Percentiles rank a stretch among this genome's conserved stretches.
These are phyloP conservation scores for Scedosporium aurantiacum DNA, from an alignment of 2,329 filamentous ascomycete species.

Conservation along the genomic window DNA sequence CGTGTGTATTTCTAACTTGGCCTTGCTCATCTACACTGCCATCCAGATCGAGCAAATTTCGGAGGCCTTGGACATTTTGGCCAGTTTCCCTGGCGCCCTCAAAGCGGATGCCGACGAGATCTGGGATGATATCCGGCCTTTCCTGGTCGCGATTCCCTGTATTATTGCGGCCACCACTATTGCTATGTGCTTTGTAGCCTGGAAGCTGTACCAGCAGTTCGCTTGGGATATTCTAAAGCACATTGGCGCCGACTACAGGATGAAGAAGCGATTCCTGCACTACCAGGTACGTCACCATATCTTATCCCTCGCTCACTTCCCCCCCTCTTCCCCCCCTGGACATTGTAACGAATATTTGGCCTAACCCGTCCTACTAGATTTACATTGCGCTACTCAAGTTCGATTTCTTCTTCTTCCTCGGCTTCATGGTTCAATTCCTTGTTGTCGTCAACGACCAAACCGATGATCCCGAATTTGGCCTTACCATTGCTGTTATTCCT, in stretches of 20 bases:
- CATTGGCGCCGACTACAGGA: conserved; percentile 90
- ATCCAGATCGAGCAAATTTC: conserved; percentile 88
- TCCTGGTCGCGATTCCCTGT: conserved; percentile 73
- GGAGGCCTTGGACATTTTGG: conserved; percentile 53
- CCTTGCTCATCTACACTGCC: conserved; percentile 81
- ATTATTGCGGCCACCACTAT: conserved; percentile 69
- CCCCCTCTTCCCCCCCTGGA: too few relatives aligned
- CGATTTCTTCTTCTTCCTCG: conserved; percentile 99
- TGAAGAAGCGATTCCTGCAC: conserved; percentile 92
- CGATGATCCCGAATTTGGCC: conserved; percentile 63
- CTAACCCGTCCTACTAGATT: conserved; percentile 46
- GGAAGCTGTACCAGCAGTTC: conserved; percentile 97
- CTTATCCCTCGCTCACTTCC: not conserved
- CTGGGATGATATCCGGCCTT: conserved; percentile 61
- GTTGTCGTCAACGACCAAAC: conserved; percentile 68
- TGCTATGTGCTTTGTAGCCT: conserved; percentile 65
- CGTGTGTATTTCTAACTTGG: conserved; percentile 83
- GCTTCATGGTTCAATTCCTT: conserved; percentile 95
- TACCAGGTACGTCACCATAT: conserved; percentile 61
- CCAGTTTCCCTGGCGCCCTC: conserved; percentile 23
- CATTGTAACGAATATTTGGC: not conserved
- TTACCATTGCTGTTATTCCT: conserved; percentile 83
- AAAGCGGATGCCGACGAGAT: conserved; percentile 30
- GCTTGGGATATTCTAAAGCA: conserved; percentile 99
- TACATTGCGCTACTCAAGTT: conserved; percentile 98